Conservation (phyloP, 257 asterid species). For the Plantago major region DNA sequence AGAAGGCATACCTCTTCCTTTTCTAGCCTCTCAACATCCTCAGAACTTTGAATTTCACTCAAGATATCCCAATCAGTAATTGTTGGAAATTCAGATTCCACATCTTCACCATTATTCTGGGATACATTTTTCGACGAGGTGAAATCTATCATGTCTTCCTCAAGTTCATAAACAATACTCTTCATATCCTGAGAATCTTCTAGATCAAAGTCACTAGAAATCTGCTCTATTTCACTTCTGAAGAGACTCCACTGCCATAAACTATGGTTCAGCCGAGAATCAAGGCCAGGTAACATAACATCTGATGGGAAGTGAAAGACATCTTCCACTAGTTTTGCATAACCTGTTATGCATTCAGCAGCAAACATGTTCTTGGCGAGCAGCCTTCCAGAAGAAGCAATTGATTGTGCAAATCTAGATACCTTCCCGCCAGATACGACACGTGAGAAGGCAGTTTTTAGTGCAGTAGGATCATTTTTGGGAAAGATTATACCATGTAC, state of each 20-base stretch:
- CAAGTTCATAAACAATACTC: conserved; percentile 64
- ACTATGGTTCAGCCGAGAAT: conserved; percentile 52
- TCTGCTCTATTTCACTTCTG: conserved; percentile 45
- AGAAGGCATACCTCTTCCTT: conserved; percentile 69
- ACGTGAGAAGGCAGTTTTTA: conserved; percentile 59
- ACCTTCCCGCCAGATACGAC: conserved; percentile 61
- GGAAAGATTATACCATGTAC: conserved; percentile 73
- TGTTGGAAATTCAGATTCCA: conserved; percentile 52
- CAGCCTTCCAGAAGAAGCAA: conserved; percentile 73
- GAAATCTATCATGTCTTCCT: conserved; percentile 44
- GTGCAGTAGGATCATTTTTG: conserved; percentile 54
- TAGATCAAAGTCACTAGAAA: conserved; percentile 25
- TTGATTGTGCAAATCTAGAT: conserved; percentile 57
- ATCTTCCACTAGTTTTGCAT: conserved; percentile 70
- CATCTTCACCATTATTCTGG: conserved; percentile 32
- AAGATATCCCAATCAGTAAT: conserved; percentile 74
- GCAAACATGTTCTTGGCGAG: conserved; percentile 86
- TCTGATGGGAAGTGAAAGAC: conserved; percentile 83
- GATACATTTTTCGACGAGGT: conserved; percentile 38
- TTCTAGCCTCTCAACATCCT: conserved; percentile 80
- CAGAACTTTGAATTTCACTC: conserved; percentile 72
- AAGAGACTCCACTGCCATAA: conserved; percentile 80
- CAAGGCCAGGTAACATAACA: conserved; percentile 62
- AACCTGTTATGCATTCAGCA: conserved; percentile 57
- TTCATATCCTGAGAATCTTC: conserved; percentile 38